phyloP scores from a whole-genome alignment of 805 yeast species.

The Schwanniomyces sp. region DNA sequence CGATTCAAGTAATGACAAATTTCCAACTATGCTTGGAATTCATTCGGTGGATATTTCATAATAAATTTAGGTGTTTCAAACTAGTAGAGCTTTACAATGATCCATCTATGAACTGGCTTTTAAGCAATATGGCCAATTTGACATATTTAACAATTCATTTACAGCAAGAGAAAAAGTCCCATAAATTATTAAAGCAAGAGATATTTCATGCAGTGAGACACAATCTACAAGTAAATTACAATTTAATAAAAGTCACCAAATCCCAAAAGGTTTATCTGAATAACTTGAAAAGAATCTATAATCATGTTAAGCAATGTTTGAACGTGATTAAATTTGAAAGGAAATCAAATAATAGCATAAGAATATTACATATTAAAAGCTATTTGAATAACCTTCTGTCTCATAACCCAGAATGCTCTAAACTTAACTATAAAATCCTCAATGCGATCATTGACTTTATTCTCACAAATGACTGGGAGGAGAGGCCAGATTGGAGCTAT shows the following conservation, averaged over 20 bases:
- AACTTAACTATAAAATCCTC: conserved; percentile 15
- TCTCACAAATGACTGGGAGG: conserved; percentile 12
- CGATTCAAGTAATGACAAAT: conserved; percentile 18
- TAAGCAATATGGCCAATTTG: conserved; percentile 13
- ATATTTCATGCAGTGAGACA: conserved; percentile 29
- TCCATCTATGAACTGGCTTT: conserved; percentile 11
- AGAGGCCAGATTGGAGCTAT: conserved; percentile 23
- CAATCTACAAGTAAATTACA: conserved; percentile 17
- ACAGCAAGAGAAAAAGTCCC: not conserved
- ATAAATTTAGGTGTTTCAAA: conserved; percentile 14
- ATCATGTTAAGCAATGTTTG: conserved; percentile 10
- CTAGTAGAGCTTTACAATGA: conserved; percentile 21
- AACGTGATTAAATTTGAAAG: conserved; percentile 4
- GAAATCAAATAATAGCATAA: conserved; percentile 1
- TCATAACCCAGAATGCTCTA: conserved; percentile 8
- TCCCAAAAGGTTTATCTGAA: conserved; percentile 20
- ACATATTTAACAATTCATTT: conserved; percentile 6
- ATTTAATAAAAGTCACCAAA: conserved; percentile 23
- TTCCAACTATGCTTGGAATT: conserved; percentile 23
- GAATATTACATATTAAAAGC: conserved; percentile 11
- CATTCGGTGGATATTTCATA: conserved; percentile 17
- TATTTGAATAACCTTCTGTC: conserved; percentile 12
- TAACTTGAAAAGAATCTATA: conserved; percentile 8
- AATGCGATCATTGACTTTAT: conserved; percentile 27
- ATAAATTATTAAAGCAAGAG: conserved; percentile 7